Conservation (phyloP, 2,329 filamentous ascomycete species). For the Eurotiales sp. region DNA sequence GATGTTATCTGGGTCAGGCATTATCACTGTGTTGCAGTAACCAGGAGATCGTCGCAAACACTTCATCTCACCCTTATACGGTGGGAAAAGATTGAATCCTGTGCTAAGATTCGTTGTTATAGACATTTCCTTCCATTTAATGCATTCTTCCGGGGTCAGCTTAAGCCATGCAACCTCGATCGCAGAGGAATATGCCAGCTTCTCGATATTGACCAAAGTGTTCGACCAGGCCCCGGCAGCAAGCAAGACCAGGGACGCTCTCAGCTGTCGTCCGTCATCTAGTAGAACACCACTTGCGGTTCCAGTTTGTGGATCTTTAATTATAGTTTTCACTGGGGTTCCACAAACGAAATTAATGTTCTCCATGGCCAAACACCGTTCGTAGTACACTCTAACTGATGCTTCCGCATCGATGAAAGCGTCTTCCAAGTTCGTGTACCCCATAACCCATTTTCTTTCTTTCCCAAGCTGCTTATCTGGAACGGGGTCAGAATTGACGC, state of each 20-base stretch:
- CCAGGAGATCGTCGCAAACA: slow-evolving; percentile 22
- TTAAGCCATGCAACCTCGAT: slow-evolving; percentile 27
- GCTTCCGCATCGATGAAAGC: slow-evolving; percentile 24
- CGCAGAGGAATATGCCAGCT: slow-evolving; percentile 16
- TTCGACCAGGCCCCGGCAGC: slow-evolving; percentile 25
- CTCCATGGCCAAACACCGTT: slow-evolving; percentile 18
- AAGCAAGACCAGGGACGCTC: slow-evolving; percentile 17
- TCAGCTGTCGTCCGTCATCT: slow-evolving; percentile 17
- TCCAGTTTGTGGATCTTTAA: neutral
- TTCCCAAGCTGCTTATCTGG: slow-evolving; percentile 5
- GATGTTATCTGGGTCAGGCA: slow-evolving; percentile 21
- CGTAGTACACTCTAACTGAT: slow-evolving; percentile 22
- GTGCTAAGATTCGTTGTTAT: slow-evolving; percentile 27
- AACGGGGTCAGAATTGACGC: slow-evolving; percentile 14
- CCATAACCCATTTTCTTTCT: slow-evolving; percentile 19
- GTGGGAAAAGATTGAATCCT: slow-evolving; percentile 26
- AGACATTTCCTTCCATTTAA: slow-evolving; percentile 25
- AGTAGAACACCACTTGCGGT: slow-evolving; percentile 17
- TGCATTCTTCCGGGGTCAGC: slow-evolving; percentile 21
- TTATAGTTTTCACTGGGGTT: slow-evolving; percentile 16
- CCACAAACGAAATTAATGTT: slow-evolving; percentile 21
- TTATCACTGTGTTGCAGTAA: slow-evolving; percentile 21
- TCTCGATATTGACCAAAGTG: slow-evolving; percentile 19
- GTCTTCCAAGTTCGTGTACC: slow-evolving; percentile 22
- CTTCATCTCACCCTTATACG: slow-evolving; percentile 25